Percentiles rank a stretch among this genome's conserved stretches.
phyloP scores from a whole-genome alignment of 2,329 filamentous ascomycete species.

The Fusarium transvaalense region DNA sequence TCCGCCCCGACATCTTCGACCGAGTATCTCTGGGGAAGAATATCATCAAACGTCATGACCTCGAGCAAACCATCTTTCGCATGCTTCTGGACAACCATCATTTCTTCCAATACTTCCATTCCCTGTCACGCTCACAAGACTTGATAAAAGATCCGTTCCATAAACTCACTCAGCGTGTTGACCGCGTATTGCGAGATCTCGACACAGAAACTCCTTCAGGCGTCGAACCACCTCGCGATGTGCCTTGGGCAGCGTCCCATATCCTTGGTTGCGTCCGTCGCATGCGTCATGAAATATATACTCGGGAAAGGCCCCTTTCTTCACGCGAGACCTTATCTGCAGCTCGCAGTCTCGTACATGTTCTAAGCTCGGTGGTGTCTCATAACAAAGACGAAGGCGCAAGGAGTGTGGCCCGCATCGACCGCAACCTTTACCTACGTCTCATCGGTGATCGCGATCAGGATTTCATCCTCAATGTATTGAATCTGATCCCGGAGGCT shows the following conservation, averaged over 20 bases:
- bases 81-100: constrained; percentile 67
- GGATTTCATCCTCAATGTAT: constrained; percentile 61
- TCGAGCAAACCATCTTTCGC: constrained; percentile 65
- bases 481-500: constrained; percentile 59
- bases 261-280: constrained; percentile 58
- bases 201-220: constrained; percentile 43
- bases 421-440: constrained; percentile 62
- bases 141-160: constrained; percentile 62
- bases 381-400: constrained; percentile 56
- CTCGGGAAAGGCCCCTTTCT: constrained; percentile 54
- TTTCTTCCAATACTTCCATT: constrained; percentile 66
- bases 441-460: constrained; percentile 61
- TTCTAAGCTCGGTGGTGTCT: constrained; percentile 60
- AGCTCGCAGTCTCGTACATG: constrained; percentile 61
- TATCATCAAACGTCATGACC: constrained; percentile 59
- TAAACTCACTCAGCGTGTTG: constrained; percentile 61
- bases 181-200: constrained; percentile 61
- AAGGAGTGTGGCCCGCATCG: constrained; percentile 41
- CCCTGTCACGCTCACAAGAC: constrained; percentile 59
- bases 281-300: constrained; percentile 59
- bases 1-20: constrained; percentile 62
- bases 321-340: constrained; percentile 59
- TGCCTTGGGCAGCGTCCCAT: constrained; percentile 64
- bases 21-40: constrained; percentile 48
- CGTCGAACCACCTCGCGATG: constrained; percentile 54